Base-by-base conservation (phyloP, 352 stramenopile species). In the Globisporangium ultimum region DNA sequence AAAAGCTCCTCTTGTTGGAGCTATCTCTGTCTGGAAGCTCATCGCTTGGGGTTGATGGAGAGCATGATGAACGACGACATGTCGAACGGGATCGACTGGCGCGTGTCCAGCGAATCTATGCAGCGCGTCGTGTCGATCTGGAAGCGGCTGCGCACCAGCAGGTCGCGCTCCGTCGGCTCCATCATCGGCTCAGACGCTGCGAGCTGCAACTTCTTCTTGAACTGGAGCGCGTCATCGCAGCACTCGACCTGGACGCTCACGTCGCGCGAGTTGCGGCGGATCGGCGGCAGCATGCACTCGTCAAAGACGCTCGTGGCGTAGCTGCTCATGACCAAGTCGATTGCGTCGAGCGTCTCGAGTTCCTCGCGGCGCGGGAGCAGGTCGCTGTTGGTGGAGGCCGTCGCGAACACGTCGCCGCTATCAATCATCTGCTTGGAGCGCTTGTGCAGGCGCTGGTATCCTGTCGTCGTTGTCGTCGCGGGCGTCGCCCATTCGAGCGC, bases 401-500 rank as follows among this genome's bases (percentile, higher is more conserved):
- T 24, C 22, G 13, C n/a, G 22, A 12, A 14, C 12, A 3, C 11
- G 5, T 28, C 24, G 24, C 2, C 24, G 24, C 24, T 47, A 43
- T 59, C 53, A 13, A 60, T 18, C 14, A 65, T 45, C 20, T 60
- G 52, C 38, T 55, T 59, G 11, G 53, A 57, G 53, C 60, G 60
- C 41, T 66, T 66, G 20, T 42, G 28, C 40, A 50, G 48, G 41
- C 22, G 55, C 46, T 41, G 41, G 36, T 57, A 49, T 41, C 48
- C 56, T 62, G 56, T 56, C 42, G 41, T 36, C 21, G 55, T 47
- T 62, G 56, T 56, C 42, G 41, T 36, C 21, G 55, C 12, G 54
- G 48, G 68, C 52, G 40, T 68, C 55, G 62, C 67, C 61, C 53
- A 66, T 56, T 78, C 79, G 48, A 89, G 68, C 28, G 76, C 72